These are phyloP conservation scores for Suhomyces choctaworum DNA, from an alignment of 1,139 yeast species.

Conservation along the genomic window DNA sequence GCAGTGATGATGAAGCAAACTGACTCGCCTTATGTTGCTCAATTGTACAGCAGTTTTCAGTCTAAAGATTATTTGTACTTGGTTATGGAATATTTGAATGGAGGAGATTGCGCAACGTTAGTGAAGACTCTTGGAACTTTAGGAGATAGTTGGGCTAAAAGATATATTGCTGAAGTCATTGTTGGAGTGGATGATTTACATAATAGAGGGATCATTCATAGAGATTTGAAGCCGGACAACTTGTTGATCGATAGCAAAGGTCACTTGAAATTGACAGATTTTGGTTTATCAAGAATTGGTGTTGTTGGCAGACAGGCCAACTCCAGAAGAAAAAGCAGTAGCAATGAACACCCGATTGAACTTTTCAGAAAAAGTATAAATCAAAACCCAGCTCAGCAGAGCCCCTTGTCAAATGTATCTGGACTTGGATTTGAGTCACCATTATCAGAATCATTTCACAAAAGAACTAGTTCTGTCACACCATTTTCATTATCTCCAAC, in stretches of 20 bases:
- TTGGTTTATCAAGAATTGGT: constrained; percentile 91
- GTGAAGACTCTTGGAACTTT: constrained; percentile 77
- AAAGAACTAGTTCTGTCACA: constrained; percentile 41
- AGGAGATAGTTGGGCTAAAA: constrained; percentile 84
- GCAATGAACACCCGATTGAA: constrained; percentile 48
- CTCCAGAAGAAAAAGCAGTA: constrained; percentile 44
- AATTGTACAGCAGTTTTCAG: constrained; percentile 85
- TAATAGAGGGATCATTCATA: constrained; percentile 83
- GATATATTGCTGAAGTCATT: constrained; percentile 86
- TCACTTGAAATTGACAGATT: constrained; percentile 89
- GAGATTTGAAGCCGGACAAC: constrained; percentile 95
- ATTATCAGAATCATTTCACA: constrained; percentile 29
- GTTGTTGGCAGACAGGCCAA: constrained; percentile 74
- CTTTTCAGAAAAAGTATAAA: constrained; percentile 36
- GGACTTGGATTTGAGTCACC: constrained; percentile 31
- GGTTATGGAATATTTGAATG: constrained; percentile 95
- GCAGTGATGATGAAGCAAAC: constrained; percentile 98
- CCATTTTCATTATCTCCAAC: constrained; percentile 54
- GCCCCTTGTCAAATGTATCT: constrained; percentile 23
- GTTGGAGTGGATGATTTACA: constrained; percentile 91
- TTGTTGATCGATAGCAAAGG: constrained; percentile 82
- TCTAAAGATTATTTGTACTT: constrained; percentile 81
- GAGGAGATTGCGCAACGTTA: constrained; percentile 93
- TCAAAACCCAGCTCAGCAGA: constrained; percentile 20
- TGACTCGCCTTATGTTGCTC: constrained; percentile 92